Conservation (phyloP, 2,329 filamentous ascomycete genomes). For the Colletotrichum sojae region DNA sequence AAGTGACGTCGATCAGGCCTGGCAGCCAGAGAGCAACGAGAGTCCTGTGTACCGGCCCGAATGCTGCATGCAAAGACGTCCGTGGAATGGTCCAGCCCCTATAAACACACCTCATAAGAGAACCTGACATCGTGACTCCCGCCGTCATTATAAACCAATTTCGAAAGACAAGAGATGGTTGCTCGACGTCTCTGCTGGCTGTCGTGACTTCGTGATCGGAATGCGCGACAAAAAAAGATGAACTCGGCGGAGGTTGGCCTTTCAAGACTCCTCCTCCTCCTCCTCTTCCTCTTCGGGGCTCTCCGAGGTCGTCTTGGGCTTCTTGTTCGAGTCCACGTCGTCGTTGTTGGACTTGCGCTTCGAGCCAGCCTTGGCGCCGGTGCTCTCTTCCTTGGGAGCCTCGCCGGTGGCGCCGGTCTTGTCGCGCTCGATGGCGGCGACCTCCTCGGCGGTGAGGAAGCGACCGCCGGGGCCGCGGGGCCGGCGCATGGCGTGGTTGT, state of each 20-base stretch:
- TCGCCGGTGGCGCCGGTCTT: constrained; percentile 56
- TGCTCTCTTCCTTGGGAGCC: constrained; percentile 40
- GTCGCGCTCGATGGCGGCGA: constrained; percentile 86
- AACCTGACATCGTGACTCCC: constrained; percentile 31
- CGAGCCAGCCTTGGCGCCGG: constrained; percentile 56
- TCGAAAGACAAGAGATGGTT: constrained; percentile 34
- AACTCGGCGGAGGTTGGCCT: constrained; percentile 38
- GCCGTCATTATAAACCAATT: constrained; percentile 34
- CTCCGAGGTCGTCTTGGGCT: constrained; percentile 66
- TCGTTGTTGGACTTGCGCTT: constrained; percentile 74
- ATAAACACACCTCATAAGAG: constrained; percentile 25
- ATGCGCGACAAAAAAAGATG: constrained; percentile 48
- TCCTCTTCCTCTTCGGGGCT: constrained; percentile 58
- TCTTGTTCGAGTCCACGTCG: constrained; percentile 67
- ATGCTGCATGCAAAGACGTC: constrained; percentile 31
- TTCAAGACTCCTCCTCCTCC: constrained; percentile 54
- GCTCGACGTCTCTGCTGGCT: constrained; percentile 37
- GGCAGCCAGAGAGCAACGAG: constrained; percentile 39
- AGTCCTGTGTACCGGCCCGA: constrained; percentile 40
- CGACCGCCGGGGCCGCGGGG: constrained; percentile 94
- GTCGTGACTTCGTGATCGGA: constrained; percentile 55
- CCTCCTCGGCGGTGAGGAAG: constrained; percentile 96
- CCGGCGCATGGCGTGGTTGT: constrained; percentile 98
- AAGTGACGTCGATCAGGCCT: constrained; percentile 16
- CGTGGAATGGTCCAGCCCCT: constrained; percentile 31